Percentiles rank a stretch among this genome's conserved stretches.
Evolutionary conservation across 805 yeast genomes (phyloP).

Genomic region (Pichia kluyveri): DNA sequence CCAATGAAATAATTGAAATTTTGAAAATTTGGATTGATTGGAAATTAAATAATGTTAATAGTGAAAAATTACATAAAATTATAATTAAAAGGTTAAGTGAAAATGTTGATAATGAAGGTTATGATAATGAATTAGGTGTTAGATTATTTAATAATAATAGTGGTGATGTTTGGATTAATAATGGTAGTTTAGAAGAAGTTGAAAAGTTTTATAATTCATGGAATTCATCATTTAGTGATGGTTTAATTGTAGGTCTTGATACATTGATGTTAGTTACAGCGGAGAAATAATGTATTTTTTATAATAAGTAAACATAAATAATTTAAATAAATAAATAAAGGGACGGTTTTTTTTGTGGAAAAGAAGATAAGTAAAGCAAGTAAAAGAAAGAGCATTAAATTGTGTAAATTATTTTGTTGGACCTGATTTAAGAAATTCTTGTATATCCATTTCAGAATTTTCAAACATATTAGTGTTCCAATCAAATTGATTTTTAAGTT

Average conservation of each 20-base stretch:
- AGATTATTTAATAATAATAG: neutral
- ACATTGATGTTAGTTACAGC: constrained; percentile 1
- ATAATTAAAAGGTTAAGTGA: constrained; percentile 1
- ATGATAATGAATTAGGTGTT: constrained; percentile 6
- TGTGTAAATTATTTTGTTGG: no score
- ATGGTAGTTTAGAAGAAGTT: neutral
- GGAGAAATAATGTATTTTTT: neutral
- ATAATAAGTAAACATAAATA: no score
- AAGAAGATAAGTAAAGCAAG: no score
- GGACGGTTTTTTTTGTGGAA: no score
- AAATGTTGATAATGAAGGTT: constrained; percentile 1
- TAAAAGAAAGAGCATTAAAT: no score
- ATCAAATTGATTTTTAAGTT: neutral
- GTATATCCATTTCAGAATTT: neutral
- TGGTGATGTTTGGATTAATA: neutral
- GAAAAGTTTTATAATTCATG: neutral
- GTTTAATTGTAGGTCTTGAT: constrained; percentile 1
- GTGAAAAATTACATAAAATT: constrained; percentile 14
- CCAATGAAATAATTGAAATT: constrained; percentile 13
- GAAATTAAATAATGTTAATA: constrained; percentile 21
- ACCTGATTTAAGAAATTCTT: neutral
- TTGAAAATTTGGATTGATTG: constrained; percentile 25
- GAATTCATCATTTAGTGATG: neutral
- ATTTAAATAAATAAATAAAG: neutral
- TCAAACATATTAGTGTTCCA: neutral